Evolutionary conservation across 768 basidiomycete species (phyloP).

Genomic region (Vishniacozyma victoriae): DNA sequence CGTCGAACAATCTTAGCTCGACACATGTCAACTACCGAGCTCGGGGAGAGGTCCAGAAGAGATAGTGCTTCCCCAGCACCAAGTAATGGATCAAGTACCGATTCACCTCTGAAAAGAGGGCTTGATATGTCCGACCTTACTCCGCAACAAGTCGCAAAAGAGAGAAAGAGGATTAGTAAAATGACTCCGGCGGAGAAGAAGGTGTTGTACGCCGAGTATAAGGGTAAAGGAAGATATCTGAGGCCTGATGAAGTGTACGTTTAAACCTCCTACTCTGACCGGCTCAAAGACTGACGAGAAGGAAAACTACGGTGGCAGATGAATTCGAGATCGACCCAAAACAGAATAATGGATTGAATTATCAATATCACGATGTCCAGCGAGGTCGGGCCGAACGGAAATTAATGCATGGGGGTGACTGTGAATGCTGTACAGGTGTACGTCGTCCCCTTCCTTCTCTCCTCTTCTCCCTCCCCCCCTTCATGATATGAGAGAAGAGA

Average conservation of each 20-base stretch:
- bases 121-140: constrained; percentile 16
- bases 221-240: constrained; percentile 39
- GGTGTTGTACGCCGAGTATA: constrained; percentile 31
- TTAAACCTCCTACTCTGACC: not conserved
- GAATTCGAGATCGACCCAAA: constrained; percentile 62
- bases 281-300: too few relatives aligned
- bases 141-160: constrained; percentile 20
- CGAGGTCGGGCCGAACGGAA: constrained; percentile 60
- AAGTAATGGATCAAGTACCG: not conserved
- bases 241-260: constrained; percentile 30
- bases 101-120: not conserved
- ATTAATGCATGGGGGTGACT: constrained; percentile 67
- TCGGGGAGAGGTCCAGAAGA: not conserved
- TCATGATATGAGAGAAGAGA: not conserved
- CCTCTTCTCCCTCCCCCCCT: not conserved
- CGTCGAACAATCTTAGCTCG: too few relatives aligned
- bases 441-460: constrained; percentile 27
- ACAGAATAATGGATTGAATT: constrained; percentile 61
- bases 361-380: constrained; percentile 72
- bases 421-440: constrained; percentile 75
- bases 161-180: constrained; percentile 21
- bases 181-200: constrained; percentile 22
- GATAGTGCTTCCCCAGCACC: not conserved
- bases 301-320: constrained; percentile 46
- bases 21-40: constrained; percentile 1